phyloP scores from a whole-genome alignment of 495 filamentous ascomycete genomes.

The Podospora pseudoanserina region DNA sequence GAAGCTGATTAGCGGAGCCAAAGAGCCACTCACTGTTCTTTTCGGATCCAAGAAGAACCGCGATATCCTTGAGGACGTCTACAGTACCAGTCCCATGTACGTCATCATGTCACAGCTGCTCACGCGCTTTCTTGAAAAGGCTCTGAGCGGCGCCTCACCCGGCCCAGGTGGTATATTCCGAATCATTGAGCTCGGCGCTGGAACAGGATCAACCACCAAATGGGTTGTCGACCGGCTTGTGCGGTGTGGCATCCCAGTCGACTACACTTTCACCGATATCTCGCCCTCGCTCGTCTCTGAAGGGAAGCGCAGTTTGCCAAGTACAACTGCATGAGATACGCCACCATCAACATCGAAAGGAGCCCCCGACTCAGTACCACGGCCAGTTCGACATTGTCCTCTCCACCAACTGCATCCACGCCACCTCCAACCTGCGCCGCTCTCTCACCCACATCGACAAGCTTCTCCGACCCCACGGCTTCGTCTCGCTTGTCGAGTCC shows the following conservation, averaged over 20 bases:
- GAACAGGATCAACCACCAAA: constrained; percentile 48
- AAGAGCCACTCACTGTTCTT: constrained; percentile 13
- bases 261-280: constrained; percentile 55
- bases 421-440: constrained; percentile 32
- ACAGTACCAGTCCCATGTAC: constrained; percentile 15
- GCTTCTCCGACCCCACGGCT: constrained; percentile 39
- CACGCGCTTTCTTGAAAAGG: not conserved
- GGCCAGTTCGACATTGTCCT: constrained; percentile 52
- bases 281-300: constrained; percentile 47
- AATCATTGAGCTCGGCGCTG: constrained; percentile 52
- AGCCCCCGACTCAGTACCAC: constrained; percentile 42
- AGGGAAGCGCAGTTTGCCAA: constrained; percentile 40
- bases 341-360: constrained; percentile 46
- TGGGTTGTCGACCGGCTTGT: not conserved
- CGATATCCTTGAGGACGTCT: constrained; percentile 10
- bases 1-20: constrained; percentile 12
- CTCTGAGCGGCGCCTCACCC: not conserved
- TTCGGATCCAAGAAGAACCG: constrained; percentile 4
- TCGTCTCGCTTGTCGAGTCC: constrained; percentile 37
- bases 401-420: constrained; percentile 49
- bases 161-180: constrained; percentile 14
- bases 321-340: constrained; percentile 39
- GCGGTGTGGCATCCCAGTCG: not conserved
- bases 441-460: constrained; percentile 30
- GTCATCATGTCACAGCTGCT: not conserved